These are phyloP conservation scores for Phytophthora pistaciae DNA, from an alignment of 352 stramenopile species.

Conservation along the genomic window DNA sequence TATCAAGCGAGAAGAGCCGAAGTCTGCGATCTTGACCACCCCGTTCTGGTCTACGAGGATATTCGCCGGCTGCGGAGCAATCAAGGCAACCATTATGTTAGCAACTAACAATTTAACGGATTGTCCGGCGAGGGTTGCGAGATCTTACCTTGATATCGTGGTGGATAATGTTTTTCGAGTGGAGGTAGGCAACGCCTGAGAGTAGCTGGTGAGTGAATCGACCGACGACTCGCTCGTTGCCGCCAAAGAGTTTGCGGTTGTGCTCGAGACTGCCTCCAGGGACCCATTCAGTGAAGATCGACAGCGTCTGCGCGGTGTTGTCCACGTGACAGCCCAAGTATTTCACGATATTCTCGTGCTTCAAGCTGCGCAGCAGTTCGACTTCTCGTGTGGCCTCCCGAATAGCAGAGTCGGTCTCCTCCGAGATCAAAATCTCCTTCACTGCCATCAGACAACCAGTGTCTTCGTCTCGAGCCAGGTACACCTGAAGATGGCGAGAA, in stretches of 20 bases:
- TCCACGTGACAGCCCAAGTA: conserved; percentile 92
- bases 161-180: conserved; percentile 81
- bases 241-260: conserved; percentile 85
- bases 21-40: conserved; percentile 95
- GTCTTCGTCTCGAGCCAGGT: conserved; percentile 91
- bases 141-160: conserved; percentile 88
- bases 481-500: conserved; percentile 56
- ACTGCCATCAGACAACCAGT: conserved; percentile 90
- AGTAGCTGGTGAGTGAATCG: conserved; percentile 89
- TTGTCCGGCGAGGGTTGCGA: no score
- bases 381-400: conserved; percentile 76
- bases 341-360: conserved; percentile 93
- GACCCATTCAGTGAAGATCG: conserved; percentile 94
- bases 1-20: conserved; percentile 89
- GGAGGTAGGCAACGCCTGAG: conserved; percentile 89
- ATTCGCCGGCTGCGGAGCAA: conserved; percentile 93
- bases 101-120: no score
- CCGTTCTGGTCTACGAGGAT: conserved; percentile 96
- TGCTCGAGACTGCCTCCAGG: conserved; percentile 84
- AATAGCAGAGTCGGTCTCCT: conserved; percentile 52
- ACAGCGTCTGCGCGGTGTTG: conserved; percentile 66
- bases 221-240: conserved; percentile 73
- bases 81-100: no score
- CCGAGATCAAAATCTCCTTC: conserved; percentile 64
- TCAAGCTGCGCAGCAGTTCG: conserved; percentile 86